Conservation (phyloP, 495 filamentous ascomycete genomes). For the Daldinia childiae region DNA sequence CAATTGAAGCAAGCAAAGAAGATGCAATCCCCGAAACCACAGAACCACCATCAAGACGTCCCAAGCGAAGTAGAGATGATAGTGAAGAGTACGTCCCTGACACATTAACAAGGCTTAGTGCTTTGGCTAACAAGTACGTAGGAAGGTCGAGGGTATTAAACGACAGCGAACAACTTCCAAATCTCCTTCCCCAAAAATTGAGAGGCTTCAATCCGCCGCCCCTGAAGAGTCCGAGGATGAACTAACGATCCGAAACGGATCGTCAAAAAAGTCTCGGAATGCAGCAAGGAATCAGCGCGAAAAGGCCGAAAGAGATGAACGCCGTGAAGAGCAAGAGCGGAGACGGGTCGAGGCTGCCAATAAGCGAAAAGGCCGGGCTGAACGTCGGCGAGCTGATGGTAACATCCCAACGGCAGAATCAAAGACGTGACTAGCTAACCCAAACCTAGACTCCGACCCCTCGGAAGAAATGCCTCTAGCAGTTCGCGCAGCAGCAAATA, state of each 20-base stretch:
- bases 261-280: constrained; percentile 70
- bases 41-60: constrained; percentile 64
- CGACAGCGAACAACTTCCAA: constrained; percentile 80
- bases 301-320: constrained; percentile 77
- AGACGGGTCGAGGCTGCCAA: constrained; percentile 74
- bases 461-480: constrained; percentile 65
- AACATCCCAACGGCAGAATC: constrained; percentile 42
- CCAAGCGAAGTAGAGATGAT: constrained; percentile 87
- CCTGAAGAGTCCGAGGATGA: constrained; percentile 79
- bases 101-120: not conserved
- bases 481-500: constrained; percentile 49
- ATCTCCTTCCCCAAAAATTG: constrained; percentile 65
- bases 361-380: constrained; percentile 78
- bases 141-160: constrained; percentile 63
- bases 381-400: constrained; percentile 81
- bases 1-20: constrained; percentile 94
- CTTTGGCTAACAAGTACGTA: constrained; percentile 34
- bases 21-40: constrained; percentile 61
- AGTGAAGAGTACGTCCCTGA: constrained; percentile 78
- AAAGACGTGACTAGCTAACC: constrained; percentile 45
- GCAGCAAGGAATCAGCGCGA: constrained; percentile 74
- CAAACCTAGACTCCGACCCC: constrained; percentile 64
- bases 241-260: constrained; percentile 59
- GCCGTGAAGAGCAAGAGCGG: constrained; percentile 75
- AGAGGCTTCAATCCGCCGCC: constrained; percentile 59